Base-by-base conservation (phyloP, 352 stramenopile genomes). In the Phytophthora tubulina region DNA sequence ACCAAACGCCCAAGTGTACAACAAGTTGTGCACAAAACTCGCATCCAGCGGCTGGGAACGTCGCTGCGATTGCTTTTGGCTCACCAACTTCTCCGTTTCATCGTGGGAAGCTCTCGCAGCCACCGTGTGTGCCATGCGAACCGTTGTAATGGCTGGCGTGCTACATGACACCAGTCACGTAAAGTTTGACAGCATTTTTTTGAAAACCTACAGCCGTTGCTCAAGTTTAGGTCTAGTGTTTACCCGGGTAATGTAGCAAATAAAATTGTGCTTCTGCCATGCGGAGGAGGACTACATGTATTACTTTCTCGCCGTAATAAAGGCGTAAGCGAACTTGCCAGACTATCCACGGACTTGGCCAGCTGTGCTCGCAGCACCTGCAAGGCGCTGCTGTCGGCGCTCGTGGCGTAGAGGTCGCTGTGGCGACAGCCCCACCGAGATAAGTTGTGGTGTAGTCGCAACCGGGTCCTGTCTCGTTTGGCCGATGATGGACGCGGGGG, bases 71-170 rank as follows among this genome's bases (percentile, higher is more conserved):
- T 44, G 36, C 39, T 50, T 52, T 63, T 39, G 51, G 21, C 7
- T 67, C 31, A 49, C 32, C 9, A 59, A 53, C 48, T 36, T 48
- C 36, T 39, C 31, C 48, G 36, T 9, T 52, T 67, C 63, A 71
- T 66, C 46, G 60, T 59, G 54, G 36, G 54, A 70, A 63, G 53
- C 35, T 55, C 50, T 39, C 49, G 31, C 32, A 54, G 14, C 52
- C 41, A 32, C 33, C 52, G 8, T 31, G 49, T 68, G 49, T 41
- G 44, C 35, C 21, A 50, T 33, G 30, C 17, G 60, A 51, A 61
- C n/a, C 3, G 35, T 3, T 55, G 51, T 64, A 64, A 70, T 55
- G 41, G 30, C 44, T 65, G 44, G 44, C 44, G 57, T 56, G 32
- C 45, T 54, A 39, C 41, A 38, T 52, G 56, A 50, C 53, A 21